Evolutionary conservation across 2,329 filamentous ascomycete genomes (phyloP), one percentile per base, ranked within the genome.

Genomic region (Pseudogymnoascus sp.): DNA sequence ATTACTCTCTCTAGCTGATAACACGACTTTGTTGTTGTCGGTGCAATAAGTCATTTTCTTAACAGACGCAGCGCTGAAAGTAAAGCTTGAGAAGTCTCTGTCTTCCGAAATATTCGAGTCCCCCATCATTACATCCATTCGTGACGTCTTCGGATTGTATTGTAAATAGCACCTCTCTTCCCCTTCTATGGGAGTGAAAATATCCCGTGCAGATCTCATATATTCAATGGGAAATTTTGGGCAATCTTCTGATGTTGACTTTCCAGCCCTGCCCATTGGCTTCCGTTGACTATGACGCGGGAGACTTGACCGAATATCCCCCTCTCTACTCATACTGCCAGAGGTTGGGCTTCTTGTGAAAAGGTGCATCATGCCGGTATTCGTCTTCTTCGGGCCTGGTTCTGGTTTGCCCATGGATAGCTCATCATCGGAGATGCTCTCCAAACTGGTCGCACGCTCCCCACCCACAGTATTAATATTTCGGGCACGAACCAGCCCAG

Each of bases 271-370:
- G 15, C 47, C 28, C 0, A 14, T 1, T 53, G 15, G 12, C 33
- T 53, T 53, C 28, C 2, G 43, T 22, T 50, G 43, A 18, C 9
- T 50, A n/a, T 1, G n/a, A 6, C 28, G 28, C 2, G 47, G 47
- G n/a, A 53, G 47, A 35, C 47, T 53, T 33, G 47, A 53, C 28
- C 15, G 47, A 53, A 53, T 53, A 53, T 53, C 47, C 6, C 47
- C 47, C 1, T 12, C 47, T 35, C 28, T 53, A 35, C 28, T 53
- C 4, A 53, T 53, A 53, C 47, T 53, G 11, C 28, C 47, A 12
- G 47, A 53, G 2, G 28, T 33, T 18, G 47, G 11, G 28, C 28
- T 35, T 53, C 6, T 14, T n/a, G 2, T 1, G n/a, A 53, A 35
- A 3, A 20, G n/a, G 47, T 25, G 7, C 28, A 53, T 53, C 5